Base-by-base conservation (phyloP, 2,329 filamentous ascomycete genomes). In the Stachybotrys chlorohalonatus region DNA sequence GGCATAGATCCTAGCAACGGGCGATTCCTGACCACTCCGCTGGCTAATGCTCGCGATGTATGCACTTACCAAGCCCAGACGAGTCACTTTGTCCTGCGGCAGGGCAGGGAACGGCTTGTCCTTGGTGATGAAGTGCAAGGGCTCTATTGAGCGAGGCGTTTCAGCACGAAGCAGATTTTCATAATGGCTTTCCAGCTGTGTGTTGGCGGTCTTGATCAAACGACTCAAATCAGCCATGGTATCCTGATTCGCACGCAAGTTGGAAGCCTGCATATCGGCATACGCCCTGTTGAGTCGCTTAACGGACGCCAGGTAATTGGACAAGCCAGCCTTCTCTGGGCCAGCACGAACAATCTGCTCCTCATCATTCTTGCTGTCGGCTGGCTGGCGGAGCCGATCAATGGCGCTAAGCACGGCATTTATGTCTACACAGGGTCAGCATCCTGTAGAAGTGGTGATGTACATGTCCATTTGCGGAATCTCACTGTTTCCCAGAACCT, bases 61-160 rank as follows among this genome's bases (percentile, higher is more conserved):
- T 7, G 83, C 81, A 63, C 90, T 90, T 59, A 96, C 86, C n/a
- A 90, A 78, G 39, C 87, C 84, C 15, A 97, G 72, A 32, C 85
- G 81, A n/a, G 84, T 83, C 31, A 88, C 80, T 57, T 86, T 89
- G 54, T 94, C 89, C 59, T 87, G 83, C 1, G 87, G 79, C 31
- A 97, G 80, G 9, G 86, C 78, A 8, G 94, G 94, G 63, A 97
- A 99, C 1, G 88, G 83, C 67, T 78, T 81, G 75, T 90, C 83
- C 71, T 97, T 97, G 16, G 91, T 96, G 63, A 96, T 86, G 66
- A 87, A 96, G 70, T 96, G 89, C 49, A 99, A 75, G 7, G 94
- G 92, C 66, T 99, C 94, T 52, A 97, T 81, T 3, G 88, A 83
- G 52, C 83, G 82, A 13, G 89, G 86, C 46, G 92, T 90, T 62